Conservation (phyloP, 208 protist genomes). For the Crithidia acanthocephali region DNA sequence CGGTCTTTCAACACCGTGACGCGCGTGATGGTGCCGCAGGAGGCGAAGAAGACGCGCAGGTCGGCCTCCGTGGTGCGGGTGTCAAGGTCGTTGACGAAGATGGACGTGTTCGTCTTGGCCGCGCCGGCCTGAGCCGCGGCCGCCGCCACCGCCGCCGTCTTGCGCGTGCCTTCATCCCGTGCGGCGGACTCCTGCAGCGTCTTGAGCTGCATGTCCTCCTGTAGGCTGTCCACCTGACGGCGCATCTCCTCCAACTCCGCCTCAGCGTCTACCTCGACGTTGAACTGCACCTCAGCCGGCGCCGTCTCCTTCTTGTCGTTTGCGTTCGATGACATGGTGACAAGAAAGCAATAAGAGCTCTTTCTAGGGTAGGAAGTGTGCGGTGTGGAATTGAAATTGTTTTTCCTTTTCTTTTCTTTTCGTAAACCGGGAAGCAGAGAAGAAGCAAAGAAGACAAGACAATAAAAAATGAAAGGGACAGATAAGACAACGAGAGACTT, state of each 20-base stretch:
- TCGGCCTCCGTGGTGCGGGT: conserved; percentile 88
- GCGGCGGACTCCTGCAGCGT: conserved; percentile 78
- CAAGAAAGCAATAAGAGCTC: conserved; percentile 19
- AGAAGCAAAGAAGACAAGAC: no score
- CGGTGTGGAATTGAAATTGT: no score
- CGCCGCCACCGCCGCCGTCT: conserved; percentile 39
- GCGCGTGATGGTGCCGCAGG: conserved; percentile 89
- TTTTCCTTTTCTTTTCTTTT: not conserved
- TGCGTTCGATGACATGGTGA: conserved; percentile 34
- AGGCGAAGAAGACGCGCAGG: conserved; percentile 90
- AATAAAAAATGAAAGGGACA: no score
- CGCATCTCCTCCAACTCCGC: conserved; percentile 82
- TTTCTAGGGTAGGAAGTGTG: not conserved
- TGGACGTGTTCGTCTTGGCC: conserved; percentile 75
- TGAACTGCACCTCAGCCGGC: conserved; percentile 46
- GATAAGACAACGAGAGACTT: no score
- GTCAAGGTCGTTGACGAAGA: conserved; percentile 94
- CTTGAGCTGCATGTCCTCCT: conserved; percentile 89
- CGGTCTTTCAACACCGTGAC: conserved; percentile 93
- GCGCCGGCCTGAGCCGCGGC: conserved; percentile 11
- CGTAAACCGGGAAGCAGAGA: no score
- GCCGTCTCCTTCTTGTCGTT: conserved; percentile 30
- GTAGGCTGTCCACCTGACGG: conserved; percentile 79
- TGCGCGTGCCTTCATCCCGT: conserved; percentile 84
- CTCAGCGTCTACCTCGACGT: conserved; percentile 58